A percentile compares a stretch with the other conserved stretches of the same genome.
Conservation (phyloP, 169 alveolate genomes). For the Cryptosporidium viatorum region DNA sequence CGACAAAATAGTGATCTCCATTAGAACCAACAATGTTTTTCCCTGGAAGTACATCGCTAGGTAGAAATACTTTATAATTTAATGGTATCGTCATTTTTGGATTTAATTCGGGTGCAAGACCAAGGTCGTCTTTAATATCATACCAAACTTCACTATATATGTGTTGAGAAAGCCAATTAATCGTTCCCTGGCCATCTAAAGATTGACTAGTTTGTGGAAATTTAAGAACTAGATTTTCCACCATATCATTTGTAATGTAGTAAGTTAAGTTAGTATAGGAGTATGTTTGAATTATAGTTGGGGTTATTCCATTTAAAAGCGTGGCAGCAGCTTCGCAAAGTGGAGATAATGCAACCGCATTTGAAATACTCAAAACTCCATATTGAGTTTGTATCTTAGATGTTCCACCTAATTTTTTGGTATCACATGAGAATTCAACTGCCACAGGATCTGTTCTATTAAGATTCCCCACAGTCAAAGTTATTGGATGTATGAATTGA, state of each 20-base stretch:
- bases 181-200: conserved; percentile 7
- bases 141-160: conserved; percentile 69
- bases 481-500: conserved; percentile 57
- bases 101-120: neutral
- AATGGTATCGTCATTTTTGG: conserved; percentile 46
- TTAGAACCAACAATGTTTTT: conserved; percentile 37
- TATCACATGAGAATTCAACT: conserved; percentile 63
- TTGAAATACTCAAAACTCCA: conserved; percentile 35
- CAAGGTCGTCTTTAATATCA: conserved; percentile 28
- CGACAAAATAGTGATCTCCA: conserved; percentile 49
- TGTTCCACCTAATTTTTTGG: neutral
- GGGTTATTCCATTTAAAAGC: conserved; percentile 30
- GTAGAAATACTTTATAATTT: conserved; percentile 49
- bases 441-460: conserved; percentile 48
- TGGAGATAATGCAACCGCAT: conserved; percentile 37
- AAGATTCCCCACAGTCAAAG: conserved; percentile 48
- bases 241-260: conserved; percentile 54
- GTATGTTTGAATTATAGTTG: conserved; percentile 55
- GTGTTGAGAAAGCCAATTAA: conserved; percentile 61
- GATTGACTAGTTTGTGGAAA: conserved; percentile 30
- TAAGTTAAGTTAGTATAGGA: conserved; percentile 65
- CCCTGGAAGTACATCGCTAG: conserved; percentile 52
- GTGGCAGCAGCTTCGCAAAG: conserved; percentile 40
- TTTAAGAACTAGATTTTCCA: conserved; percentile 3
- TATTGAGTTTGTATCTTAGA: conserved; percentile 52